Conservation (phyloP, 805 yeast genomes). For the Clavispora vitiphila region DNA sequence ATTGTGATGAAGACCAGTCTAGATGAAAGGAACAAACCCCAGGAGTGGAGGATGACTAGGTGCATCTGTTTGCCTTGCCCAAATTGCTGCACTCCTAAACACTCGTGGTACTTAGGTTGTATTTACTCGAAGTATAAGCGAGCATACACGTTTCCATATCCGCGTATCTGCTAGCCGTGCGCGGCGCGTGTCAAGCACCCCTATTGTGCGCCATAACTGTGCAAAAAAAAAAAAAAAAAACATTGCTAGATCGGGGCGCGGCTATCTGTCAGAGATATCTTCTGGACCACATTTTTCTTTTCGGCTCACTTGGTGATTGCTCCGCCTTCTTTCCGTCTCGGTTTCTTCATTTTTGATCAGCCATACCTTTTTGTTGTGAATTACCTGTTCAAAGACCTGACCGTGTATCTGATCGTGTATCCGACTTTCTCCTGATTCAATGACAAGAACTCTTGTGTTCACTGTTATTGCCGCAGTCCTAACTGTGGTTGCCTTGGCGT, state of each 20-base stretch:
- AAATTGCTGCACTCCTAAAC: no score
- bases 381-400: background rate
- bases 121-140: no score
- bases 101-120: no score
- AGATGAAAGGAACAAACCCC: no score
- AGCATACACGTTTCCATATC: background rate
- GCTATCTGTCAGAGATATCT: background rate
- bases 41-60: no score
- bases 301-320: background rate
- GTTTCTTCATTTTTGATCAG: background rate
- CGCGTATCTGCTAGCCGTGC: background rate
- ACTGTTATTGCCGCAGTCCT: constrained; percentile 39
- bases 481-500: constrained; percentile 52
- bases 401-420: background rate
- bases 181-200: background rate
- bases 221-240: background rate
- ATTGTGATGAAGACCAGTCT: background rate
- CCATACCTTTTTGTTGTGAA: background rate
- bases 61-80: no score
- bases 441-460: constrained; percentile 15
- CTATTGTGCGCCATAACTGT: background rate
- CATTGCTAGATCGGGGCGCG: background rate
- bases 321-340: background rate
- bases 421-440: background rate
- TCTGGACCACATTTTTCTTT: background rate